Conservation (phyloP, 1,284 basidiomycete species). For the Ustilago loliicola region DNA sequence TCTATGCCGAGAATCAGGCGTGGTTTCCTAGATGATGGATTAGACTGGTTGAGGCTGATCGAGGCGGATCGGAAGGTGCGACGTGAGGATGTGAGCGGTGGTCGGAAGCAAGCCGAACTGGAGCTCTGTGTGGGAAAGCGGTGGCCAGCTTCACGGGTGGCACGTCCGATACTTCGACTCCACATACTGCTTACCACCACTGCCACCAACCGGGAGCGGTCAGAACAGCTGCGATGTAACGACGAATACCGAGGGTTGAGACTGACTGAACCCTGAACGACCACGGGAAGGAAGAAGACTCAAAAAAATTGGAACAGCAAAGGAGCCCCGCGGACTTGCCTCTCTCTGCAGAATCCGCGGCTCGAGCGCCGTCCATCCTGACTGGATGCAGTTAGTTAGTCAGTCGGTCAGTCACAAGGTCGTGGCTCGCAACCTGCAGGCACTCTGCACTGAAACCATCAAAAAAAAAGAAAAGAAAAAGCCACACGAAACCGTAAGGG, state of each 20-base stretch:
- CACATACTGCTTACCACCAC: conserved; percentile 3
- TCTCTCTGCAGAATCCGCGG: conserved; percentile 3
- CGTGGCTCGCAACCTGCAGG: not conserved
- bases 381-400: not conserved
- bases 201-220: not conserved
- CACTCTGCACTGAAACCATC: not conserved
- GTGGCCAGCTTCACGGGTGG: not conserved
- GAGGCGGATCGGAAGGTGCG: conserved; percentile 6
- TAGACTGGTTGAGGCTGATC: too few relatives aligned
- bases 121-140: not conserved
- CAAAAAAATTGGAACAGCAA: conserved; percentile 3
- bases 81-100: not conserved
- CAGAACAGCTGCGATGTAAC: not conserved
- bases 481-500: not conserved
- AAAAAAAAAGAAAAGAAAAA: not conserved
- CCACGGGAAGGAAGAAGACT: not conserved
- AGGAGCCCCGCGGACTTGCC: conserved; percentile 13
- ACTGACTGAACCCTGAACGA: conserved; percentile 11
- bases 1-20: conserved; percentile 64
- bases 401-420: not conserved
- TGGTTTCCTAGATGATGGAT: not conserved
- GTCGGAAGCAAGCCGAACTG: conserved; percentile 15
- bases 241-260: not conserved
- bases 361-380: conserved; percentile 9
- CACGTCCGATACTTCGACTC: conserved; percentile 9